Base-by-base conservation (phyloP, 2,329 filamentous ascomycete genomes). In the Microascus cirrosus region DNA sequence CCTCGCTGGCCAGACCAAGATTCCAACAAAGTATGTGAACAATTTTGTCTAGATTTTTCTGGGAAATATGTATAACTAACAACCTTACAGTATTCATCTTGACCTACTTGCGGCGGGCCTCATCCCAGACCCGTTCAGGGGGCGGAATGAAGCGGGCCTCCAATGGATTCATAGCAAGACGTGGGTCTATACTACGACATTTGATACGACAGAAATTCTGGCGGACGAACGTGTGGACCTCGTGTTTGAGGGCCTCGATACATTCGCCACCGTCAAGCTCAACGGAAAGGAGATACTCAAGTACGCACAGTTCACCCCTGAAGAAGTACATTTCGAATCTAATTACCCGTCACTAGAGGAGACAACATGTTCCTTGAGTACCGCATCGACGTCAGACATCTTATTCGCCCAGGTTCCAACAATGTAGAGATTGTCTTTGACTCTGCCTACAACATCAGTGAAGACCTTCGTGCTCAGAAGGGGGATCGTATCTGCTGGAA, bases 351-450 rank as follows among this genome's bases (percentile, higher is more conserved):
- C 20, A 22, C 12, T 22, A 50, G 45, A 13, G 82, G 82, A 13
- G 83, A 90, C 59, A 92, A 90, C 69, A 93, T 93, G 89, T 93
- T 93, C 65, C 73, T 86, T 3, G 83, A 85, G 0, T 79, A 90
- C 63, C 78, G 87, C 2, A 79, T 90, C 3, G 82, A 91, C 60
- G 81, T 92, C 15, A 85, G 84, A 0, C 71, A 70, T 15, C 67
- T 68, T 3, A 72, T 76, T 1, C 74, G 70, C 1, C 70, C 78
- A 18, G 15, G 39, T 35, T 71, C 77, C 42, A 87, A 87, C 62
- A 77, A 83, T 64, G 70, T 87, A 42, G 73, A 77, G 59, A 85
- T 87, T 60, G 79, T 75, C 0, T 87, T 87, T 63, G 83, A 86
- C 61, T 83, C 81, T 59, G 84, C 84, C 6, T 85, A 84, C 62